Evolutionary conservation across 2,329 filamentous ascomycete species (phyloP).

Genomic region (Penicillium concentricum): DNA sequence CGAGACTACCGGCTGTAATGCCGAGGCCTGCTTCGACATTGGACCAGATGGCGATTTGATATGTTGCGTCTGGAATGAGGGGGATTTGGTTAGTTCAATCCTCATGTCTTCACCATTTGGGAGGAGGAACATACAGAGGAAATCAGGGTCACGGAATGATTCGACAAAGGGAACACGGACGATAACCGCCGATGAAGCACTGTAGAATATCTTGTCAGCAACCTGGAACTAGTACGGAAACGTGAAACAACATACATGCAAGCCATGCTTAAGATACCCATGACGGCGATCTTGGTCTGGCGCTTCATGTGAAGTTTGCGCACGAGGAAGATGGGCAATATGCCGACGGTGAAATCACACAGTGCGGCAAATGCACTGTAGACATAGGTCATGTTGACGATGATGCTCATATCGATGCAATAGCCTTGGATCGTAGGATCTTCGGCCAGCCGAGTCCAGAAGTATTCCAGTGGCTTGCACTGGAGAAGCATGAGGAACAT

Average conservation of each 20-base stretch:
- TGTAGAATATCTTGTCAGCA: slow-evolving; percentile 7
- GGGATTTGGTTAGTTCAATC: background rate
- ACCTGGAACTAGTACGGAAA: background rate
- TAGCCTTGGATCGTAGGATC: slow-evolving; percentile 34
- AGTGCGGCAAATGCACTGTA: slow-evolving; percentile 34
- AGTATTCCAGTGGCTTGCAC: slow-evolving; percentile 51
- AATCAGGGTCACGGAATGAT: slow-evolving; percentile 39
- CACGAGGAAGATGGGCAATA: slow-evolving; percentile 56
- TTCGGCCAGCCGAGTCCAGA: slow-evolving; percentile 44
- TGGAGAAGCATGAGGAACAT: slow-evolving; percentile 56
- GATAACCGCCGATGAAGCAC: slow-evolving; percentile 47
- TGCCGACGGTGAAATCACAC: slow-evolving; percentile 54
- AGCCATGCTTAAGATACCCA: slow-evolving; percentile 56
- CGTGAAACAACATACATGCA: slow-evolving; percentile 44
- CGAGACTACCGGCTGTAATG: slow-evolving; percentile 48
- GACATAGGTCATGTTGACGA: slow-evolving; percentile 36
- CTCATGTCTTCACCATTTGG: background rate
- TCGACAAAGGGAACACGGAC: slow-evolving; percentile 46
- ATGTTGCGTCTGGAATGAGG: slow-evolving; percentile 37
- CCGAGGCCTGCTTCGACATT: slow-evolving; percentile 37
- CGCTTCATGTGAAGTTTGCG: slow-evolving; percentile 56
- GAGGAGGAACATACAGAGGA: slow-evolving; percentile 27
- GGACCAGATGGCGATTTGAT: slow-evolving; percentile 45
- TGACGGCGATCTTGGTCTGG: slow-evolving; percentile 53
- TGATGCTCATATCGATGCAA: slow-evolving; percentile 43